Base-by-base conservation (phyloP, 495 filamentous ascomycete species). In the Tuber magnatum region DNA sequence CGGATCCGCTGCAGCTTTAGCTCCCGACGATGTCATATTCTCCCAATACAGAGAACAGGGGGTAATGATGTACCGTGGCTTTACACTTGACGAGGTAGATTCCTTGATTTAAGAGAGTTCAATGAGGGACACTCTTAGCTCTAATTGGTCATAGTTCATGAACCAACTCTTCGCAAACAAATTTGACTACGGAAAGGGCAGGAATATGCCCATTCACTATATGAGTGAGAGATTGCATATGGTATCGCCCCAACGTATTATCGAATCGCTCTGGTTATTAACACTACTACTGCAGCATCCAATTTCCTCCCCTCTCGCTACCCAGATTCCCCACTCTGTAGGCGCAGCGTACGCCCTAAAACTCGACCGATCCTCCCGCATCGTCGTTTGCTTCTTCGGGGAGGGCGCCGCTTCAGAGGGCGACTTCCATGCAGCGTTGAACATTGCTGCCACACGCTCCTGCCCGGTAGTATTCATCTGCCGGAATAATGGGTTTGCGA, bases 161-260 rank as follows among this genome's bases (percentile, higher is more conserved):
- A 92, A 88, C 81, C 96, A 99, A 83, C 84, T 98, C 7, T 97
- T 99, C 83, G 90, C 96, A 41, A 99, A 97, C 81, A 85, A 84
- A 41, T 89, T 94, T 75, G 95, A 99, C 76, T 84, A 84, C 4
- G 94, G 94, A 3, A 87, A 86, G 75, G 95, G 96, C 8, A 90
- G 95, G 73, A 98, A 97, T 81, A 99, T 99, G 95, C 96, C 95
- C 18, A 93, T 98, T 28, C 95, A 99, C 80, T 99, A 97, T 76
- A 95, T 81, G 40, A 93, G 92, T 80, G 87, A 86, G 44, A 90
- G 92, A 79, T 86, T 94, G 39, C 92, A 96, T 79, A 92, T 94
- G 75, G 92, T 95, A 76, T 70, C 46, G 1, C 61, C 41, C 24
- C 28, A 14, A 14, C 2, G 32, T 18, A 22, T 28, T 41, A 61